Percentiles rank a stretch among this genome's conserved stretches.
Conservation (phyloP, 2,329 filamentous ascomycete species). For the Fonsecaea pedrosoi region DNA sequence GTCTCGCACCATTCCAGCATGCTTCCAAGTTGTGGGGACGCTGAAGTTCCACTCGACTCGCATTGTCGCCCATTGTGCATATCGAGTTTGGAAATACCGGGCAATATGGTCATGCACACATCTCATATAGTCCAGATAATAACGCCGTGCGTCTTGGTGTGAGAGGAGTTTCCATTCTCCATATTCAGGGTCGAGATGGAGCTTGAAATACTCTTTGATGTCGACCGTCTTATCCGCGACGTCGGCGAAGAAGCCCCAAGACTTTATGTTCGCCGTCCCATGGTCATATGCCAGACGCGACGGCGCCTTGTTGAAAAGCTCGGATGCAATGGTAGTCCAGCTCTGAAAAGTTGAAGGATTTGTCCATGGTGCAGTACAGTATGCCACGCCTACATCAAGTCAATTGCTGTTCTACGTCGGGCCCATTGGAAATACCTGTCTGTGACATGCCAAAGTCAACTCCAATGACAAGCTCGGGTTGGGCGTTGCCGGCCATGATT, state of each 20-base stretch:
- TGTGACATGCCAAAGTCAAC: slow-evolving; percentile 45
- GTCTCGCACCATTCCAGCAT: slow-evolving; percentile 47
- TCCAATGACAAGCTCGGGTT: slow-evolving; percentile 29
- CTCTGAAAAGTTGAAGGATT: slow-evolving; percentile 46
- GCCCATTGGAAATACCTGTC: slow-evolving; percentile 25
- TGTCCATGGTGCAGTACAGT: slow-evolving; percentile 46
- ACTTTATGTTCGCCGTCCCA: slow-evolving; percentile 22
- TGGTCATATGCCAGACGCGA: slow-evolving; percentile 43
- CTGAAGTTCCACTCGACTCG: slow-evolving; percentile 52
- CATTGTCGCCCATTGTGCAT: slow-evolving; percentile 41
- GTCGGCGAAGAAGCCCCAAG: slow-evolving; percentile 50
- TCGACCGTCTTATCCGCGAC: slow-evolving; percentile 41
- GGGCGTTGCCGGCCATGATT: not conserved
- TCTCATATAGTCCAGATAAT: slow-evolving; percentile 46
- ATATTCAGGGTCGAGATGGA: slow-evolving; percentile 45
- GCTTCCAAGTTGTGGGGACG: slow-evolving; percentile 53
- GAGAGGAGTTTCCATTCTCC: slow-evolving; percentile 40
- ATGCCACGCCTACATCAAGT: slow-evolving; percentile 44
- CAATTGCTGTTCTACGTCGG: not conserved
- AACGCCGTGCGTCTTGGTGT: slow-evolving; percentile 40
- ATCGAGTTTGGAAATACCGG: slow-evolving; percentile 40
- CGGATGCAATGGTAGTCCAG: slow-evolving; percentile 45
- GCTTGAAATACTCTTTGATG: slow-evolving; percentile 49
- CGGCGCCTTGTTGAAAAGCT: slow-evolving; percentile 47
- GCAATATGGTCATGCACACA: slow-evolving; percentile 46